phyloP scores from a whole-genome alignment of 305 asterid genomes.

The Salvia sclarea region DNA sequence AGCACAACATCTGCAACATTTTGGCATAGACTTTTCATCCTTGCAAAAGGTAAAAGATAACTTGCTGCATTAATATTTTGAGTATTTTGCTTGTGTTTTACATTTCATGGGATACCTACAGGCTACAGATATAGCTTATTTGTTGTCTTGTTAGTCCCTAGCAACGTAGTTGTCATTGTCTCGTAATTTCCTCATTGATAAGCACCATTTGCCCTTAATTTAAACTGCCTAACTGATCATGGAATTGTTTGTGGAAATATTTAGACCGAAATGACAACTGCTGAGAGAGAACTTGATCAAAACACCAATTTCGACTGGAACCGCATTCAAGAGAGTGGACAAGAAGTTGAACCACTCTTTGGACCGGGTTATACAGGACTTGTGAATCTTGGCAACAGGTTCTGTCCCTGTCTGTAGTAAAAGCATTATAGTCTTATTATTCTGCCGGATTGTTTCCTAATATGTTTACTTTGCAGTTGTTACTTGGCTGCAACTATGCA shows the following conservation, averaged over 20 bases:
- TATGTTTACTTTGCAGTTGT: conserved; percentile 63
- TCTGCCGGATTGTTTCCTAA: conserved; percentile 26
- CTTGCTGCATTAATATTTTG: conserved; percentile 27
- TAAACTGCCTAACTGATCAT: conserved; percentile 11
- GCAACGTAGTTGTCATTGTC: conserved; percentile 13
- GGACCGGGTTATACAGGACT: conserved; percentile 99
- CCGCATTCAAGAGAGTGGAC: conserved; percentile 96
- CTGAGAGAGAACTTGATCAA: conserved; percentile 97
- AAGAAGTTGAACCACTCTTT: conserved; percentile 79
- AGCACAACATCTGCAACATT: conserved; percentile 89
- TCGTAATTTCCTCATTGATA: conserved; percentile 8
- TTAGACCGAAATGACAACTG: conserved; percentile 98
- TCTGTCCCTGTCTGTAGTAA: conserved; percentile 20
- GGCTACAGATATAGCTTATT: conserved; percentile 6
- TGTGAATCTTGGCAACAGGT: conserved; percentile 98
- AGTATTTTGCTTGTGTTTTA: conserved; percentile 13
- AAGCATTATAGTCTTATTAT: conserved; percentile 13
- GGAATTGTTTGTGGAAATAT: conserved; percentile 28
- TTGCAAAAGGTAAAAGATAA: conserved; percentile 76
- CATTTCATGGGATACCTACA: conserved; percentile 7
- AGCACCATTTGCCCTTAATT: not conserved
- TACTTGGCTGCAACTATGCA: conserved; percentile 98
- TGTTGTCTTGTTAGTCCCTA: not conserved
- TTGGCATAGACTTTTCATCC: conserved; percentile 96
- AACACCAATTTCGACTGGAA: conserved; percentile 96